Evolutionary conservation across 345 rosid species (phyloP), one percentile per base, ranked within the genome.

Genomic region (Bruguiera parviflora): DNA sequence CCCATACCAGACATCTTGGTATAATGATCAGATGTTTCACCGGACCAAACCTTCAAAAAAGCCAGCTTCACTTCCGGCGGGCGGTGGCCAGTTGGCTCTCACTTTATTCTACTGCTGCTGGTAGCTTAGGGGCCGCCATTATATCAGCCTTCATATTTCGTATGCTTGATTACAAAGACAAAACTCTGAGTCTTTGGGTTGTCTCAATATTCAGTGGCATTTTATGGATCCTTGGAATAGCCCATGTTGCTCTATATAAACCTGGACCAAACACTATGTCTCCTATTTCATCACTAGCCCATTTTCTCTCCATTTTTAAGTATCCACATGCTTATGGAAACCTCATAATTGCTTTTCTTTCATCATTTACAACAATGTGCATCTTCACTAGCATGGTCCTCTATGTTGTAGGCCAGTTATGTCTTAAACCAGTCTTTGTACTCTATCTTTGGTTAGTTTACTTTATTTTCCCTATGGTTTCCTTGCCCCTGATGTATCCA

Each of bases 181-280:
- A 51, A 22, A 71, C 71, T 25, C 61, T 66, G 1, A 77, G 86
- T 27, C 77, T 88, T 21, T 88, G 90, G 92, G 73, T 86, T 8
- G 87, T 88, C 66, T 84, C 90, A 3, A 88, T 86, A 31, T 88
- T 84, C 72, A 83, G 90, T 71, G 88, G 90, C 71, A 73, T 88
- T 18, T 73, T 55, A 31, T 88, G 90, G 92, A 80, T 86, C 16
- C 31, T 67, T 2, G 90, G 92, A 8, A 58, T 77, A 6, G 20
- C 77, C 9, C 84, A 84, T 46, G 60, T 79, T 21, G 13, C 58
- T 31, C 29, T 60, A 8, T 29, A 77, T 0, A 80, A 82, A 47
- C 75, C 79, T 18, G 77, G 53, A 13, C 31, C 73, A 39, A 46
- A 69, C 29, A 3, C 66, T 4, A 16, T 65, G 5, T 68, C 72